Evolutionary conservation across 1,139 yeast genomes (phyloP), one percentile per base, ranked within the genome.

Genomic region (Suhomyces terraborum): DNA sequence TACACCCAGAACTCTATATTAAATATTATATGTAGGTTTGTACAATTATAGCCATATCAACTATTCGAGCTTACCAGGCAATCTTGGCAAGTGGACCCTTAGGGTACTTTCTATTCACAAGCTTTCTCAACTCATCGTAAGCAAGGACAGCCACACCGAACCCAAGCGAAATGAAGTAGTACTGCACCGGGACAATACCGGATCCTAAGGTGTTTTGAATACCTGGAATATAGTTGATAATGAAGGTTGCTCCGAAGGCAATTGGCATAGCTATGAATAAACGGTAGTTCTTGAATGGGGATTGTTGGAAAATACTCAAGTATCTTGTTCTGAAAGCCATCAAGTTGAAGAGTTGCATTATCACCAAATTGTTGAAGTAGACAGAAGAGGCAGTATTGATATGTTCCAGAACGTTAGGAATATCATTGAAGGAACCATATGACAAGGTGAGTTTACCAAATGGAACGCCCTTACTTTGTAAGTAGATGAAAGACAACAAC

Each of bases 291-390:
- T 54, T 41, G 38, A 64, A 51, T 13, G 66, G 77, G 38, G 60
- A 58, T 47, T 60, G 73, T 51, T 70, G 75, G 55, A 76, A 66
- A 13, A 75, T 53, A 48, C 75, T 67, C 47, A 71, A 58, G 41
- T 63, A 59, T 45, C 80, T 62, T 1, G 77, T 72, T 54, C 82
- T 62, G 33, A 73, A 66, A 1, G 77, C 64, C 52, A 76, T 49
- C 48, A 75, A 56, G 49, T 76, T 75, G 59, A 75, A 74, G 47
- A 69, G 62, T 54, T 77, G 81, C 66, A 76, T 58, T 31, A 75
- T 66, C 5, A 77, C 79, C 62, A 77, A 59, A 42, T 73, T 74
- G 40, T 69, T 63, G 51, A 77, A 77, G 55, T 75, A 77, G 35
- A 76, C 70, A 14, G 78, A 69, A 1, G 78, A 73, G 1, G 77